A percentile compares a stretch with the other conserved stretches of the same genome.
Evolutionary conservation across 805 yeast species (phyloP).

Genomic region (Blastobotrys muscicola): DNA sequence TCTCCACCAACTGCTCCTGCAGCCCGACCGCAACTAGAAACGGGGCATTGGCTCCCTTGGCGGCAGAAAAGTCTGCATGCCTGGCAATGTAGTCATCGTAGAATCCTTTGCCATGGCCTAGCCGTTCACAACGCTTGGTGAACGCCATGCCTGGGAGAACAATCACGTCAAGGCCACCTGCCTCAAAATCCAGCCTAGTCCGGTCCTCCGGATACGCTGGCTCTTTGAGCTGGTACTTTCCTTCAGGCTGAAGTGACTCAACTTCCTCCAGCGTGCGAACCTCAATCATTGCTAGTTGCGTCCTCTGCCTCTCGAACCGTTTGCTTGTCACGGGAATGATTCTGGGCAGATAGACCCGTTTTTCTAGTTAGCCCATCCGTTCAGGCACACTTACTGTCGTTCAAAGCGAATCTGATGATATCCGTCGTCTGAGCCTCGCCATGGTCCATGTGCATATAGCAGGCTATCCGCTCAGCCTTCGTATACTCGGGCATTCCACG

Average conservation of each 20-base stretch:
- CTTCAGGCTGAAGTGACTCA: slow-evolving; percentile 46
- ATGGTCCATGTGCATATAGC: slow-evolving; percentile 69
- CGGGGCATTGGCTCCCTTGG: slow-evolving; percentile 16
- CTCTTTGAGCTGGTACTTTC: slow-evolving; percentile 58
- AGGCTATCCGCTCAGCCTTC: slow-evolving; percentile 43
- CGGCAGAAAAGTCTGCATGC: slow-evolving; percentile 30
- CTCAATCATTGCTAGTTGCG: slow-evolving; percentile 48
- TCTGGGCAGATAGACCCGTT: slow-evolving; percentile 28
- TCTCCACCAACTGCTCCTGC: slow-evolving; percentile 47
- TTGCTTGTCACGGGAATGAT: slow-evolving; percentile 45
- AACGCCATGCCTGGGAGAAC: slow-evolving; percentile 85
- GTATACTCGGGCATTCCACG: slow-evolving; percentile 31
- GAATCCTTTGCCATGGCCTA: slow-evolving; percentile 93
- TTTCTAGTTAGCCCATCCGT: slow-evolving; percentile 8
- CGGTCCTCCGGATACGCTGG: slow-evolving; percentile 34
- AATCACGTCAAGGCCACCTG: slow-evolving; percentile 53
- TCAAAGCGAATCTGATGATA: slow-evolving; percentile 45
- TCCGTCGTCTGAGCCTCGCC: slow-evolving; percentile 57
- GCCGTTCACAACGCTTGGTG: slow-evolving; percentile 39
- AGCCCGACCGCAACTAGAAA: slow-evolving; percentile 51
- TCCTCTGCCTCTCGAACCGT: slow-evolving; percentile 25
- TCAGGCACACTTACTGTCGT: slow-evolving; percentile 41
- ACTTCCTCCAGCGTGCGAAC: slow-evolving; percentile 38
- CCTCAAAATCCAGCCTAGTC: slow-evolving; percentile 18
- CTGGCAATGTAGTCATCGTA: slow-evolving; percentile 69